Evolutionary conservation across 1,139 yeast species (phyloP).

Genomic region (Yarrowia galli): DNA sequence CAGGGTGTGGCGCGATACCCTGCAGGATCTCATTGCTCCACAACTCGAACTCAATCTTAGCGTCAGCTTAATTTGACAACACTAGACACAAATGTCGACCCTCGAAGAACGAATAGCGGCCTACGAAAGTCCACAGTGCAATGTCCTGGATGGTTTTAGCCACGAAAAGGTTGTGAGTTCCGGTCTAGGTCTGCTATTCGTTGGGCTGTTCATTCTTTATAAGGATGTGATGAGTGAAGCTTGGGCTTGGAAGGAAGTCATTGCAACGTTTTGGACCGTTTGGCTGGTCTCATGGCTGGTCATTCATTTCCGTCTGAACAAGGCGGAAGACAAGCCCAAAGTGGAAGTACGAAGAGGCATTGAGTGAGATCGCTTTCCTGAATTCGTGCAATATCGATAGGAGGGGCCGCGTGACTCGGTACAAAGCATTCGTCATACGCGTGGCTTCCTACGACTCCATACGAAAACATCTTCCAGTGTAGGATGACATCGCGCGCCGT

Average conservation of each 20-base stretch:
- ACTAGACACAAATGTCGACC: constrained; percentile 8
- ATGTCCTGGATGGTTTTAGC: constrained; percentile 1
- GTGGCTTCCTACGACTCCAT: too few relatives aligned
- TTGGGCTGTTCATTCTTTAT: constrained; percentile 7
- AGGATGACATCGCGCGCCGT: too few relatives aligned
- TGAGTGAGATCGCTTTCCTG: not conserved
- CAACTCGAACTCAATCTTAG: not conserved
- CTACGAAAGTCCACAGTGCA: constrained; percentile 16
- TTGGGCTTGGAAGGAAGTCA: constrained; percentile 9
- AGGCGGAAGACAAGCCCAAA: not conserved
- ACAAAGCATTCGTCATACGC: not conserved
- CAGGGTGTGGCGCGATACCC: too few relatives aligned
- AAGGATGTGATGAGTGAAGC: not conserved
- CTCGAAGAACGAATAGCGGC: constrained; percentile 32
- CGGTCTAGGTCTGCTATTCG: constrained; percentile 10
- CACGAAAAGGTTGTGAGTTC: constrained; percentile 15
- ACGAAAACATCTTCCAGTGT: too few relatives aligned
- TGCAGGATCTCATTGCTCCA: not conserved
- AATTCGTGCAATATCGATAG: too few relatives aligned
- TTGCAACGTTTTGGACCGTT: not conserved
- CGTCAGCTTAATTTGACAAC: not conserved
- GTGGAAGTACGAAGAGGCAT: not conserved
- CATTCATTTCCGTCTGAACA: not conserved
- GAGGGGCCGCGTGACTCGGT: too few relatives aligned
- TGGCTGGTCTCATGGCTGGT: constrained; percentile 4